Percentiles rank a stretch among this genome's conserved stretches.
Conservation (phyloP, 1,284 basidiomycete genomes). For the Gymnopus androsaceus region DNA sequence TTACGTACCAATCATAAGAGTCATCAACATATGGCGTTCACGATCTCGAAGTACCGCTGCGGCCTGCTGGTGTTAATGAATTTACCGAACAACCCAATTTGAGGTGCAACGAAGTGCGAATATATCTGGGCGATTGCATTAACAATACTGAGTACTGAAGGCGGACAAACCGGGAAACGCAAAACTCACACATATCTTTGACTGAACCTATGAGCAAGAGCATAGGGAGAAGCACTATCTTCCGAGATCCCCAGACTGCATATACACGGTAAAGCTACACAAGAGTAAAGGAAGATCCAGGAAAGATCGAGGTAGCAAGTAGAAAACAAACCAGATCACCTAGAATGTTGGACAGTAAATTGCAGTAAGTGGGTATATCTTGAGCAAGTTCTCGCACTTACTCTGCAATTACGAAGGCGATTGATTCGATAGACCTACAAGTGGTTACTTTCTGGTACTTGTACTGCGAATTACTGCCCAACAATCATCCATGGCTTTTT, state of each 20-base stretch:
- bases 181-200: not conserved
- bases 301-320: not conserved
- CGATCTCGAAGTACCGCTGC: not conserved
- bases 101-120: not conserved
- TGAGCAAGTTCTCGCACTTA: not conserved
- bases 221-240: not conserved
- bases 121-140: no score
- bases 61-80: not conserved
- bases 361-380: not conserved
- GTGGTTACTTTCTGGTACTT: not conserved
- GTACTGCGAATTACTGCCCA: not conserved
- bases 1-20: not conserved
- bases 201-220: not conserved
- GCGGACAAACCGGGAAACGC: not conserved
- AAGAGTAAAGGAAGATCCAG: not conserved
- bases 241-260: not conserved
- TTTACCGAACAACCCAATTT: no score
- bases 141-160: not conserved
- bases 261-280: not conserved
- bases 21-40: not conserved
- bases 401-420: not conserved
- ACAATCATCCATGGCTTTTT: not conserved
- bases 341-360: no score
- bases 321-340: not conserved
- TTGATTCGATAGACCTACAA: not conserved